Evolutionary conservation across 2,329 filamentous ascomycete genomes (phyloP), one percentile per base, ranked within the genome.

Genomic region (Exophiala sp.): DNA sequence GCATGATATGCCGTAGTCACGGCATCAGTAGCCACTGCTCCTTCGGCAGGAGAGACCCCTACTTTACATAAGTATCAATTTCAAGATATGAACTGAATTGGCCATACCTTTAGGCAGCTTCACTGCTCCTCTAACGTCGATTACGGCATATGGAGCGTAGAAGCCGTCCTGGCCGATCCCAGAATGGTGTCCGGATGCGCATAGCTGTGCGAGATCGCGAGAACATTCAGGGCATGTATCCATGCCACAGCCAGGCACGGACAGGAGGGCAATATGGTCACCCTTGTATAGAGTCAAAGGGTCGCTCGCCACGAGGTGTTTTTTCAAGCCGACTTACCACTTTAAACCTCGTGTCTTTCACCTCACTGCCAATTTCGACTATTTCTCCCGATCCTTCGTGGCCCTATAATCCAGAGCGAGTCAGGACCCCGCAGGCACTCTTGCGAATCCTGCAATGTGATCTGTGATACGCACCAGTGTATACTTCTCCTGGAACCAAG

Each of bases 81-180:
- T 38, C 7, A 5, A n/a, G 6, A n/a, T 36, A 38, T 9, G 35
- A 5, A 16, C 16, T 7, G 5, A 10, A 2, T 10, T 38, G 35
- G 5, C 12, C 5, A 16, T 21, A 10, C 40, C 32, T 18, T 36
- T n/a, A 3, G 49, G 49, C 21, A 52, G 59, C 14, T 61, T 60
- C 9, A 67, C 58, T 3, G 65, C 66, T 1, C 58, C 64, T 12
- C 65, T 56, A 6, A 50, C 51, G 46, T 65, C 57, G 8, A 68
- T 57, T 3, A 45, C 64, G 0, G 72, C 68, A 36, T 70, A 76
- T 0, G 73, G 70, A 1, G 74, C 72, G 41, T 71, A 74, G 35
- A 73, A 73, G 0, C 74, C 74, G 29, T 76, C 69, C 45, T 74
- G 71, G 0, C 74, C 73, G 16, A 76, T 74, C 0, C 74, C 74